Percentiles rank a stretch among this genome's conserved stretches.
These are phyloP conservation scores for Cladosporium sp. DNA, from an alignment of 2,329 filamentous ascomycete species.

Conservation along the genomic window DNA sequence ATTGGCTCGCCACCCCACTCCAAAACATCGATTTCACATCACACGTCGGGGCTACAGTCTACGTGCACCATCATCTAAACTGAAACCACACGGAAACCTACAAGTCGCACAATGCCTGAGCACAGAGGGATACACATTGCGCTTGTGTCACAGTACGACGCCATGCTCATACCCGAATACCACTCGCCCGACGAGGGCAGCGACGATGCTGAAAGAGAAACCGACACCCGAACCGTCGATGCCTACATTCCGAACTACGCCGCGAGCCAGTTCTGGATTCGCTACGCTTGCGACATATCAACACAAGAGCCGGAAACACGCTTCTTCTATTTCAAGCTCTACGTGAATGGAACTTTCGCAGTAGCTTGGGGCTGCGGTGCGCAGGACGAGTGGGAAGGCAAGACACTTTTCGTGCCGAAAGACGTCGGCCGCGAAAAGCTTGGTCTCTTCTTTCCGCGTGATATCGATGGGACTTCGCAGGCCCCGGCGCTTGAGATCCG, in stretches of 20 bases:
- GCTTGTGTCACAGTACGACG: constrained; percentile 47
- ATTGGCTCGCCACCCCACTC: neutral
- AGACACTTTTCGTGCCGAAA: constrained; percentile 43
- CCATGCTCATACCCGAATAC: constrained; percentile 26
- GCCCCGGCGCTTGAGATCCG: constrained; percentile 44
- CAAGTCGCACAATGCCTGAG: constrained; percentile 34
- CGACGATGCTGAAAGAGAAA: neutral
- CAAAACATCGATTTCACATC: neutral
- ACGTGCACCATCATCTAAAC: neutral
- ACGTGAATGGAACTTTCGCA: constrained; percentile 42
- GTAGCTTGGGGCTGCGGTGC: constrained; percentile 49
- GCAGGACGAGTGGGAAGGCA: constrained; percentile 47
- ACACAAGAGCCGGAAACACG: constrained; percentile 23
- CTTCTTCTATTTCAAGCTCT: constrained; percentile 51
- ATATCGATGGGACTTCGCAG: constrained; percentile 22
- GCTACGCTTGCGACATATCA: constrained; percentile 39
- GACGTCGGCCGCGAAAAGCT: constrained; percentile 42
- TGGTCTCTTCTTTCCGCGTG: constrained; percentile 42
- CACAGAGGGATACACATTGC: constrained; percentile 43
- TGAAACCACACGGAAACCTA: neutral
- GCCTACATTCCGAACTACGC: constrained; percentile 42
- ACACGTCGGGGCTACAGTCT: neutral
- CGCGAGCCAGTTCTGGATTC: constrained; percentile 48
- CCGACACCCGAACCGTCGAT: constrained; percentile 10
- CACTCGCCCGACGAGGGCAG: constrained; percentile 28